phyloP scores from a whole-genome alignment of 352 stramenopile genomes.

The Poterioochromonas sp. region DNA sequence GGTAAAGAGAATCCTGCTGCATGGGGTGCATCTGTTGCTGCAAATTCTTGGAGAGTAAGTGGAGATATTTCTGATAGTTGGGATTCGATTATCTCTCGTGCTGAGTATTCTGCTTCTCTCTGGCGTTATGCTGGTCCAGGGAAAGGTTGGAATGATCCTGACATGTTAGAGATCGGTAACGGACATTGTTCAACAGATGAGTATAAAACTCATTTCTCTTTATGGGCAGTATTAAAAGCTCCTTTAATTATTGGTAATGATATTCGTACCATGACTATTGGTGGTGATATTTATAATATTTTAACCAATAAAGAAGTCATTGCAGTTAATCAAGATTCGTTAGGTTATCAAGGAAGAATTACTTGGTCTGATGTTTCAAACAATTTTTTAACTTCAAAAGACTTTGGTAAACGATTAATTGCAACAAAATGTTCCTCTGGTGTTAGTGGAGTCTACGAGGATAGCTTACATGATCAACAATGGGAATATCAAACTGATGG shows the following conservation, averaged over 20 bases:
- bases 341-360: constrained; percentile 52
- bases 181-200: constrained; percentile 47
- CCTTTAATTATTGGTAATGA: constrained; percentile 55
- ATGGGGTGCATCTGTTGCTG: constrained; percentile 35
- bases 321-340: constrained; percentile 32
- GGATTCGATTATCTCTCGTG: constrained; percentile 41
- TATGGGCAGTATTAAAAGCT: constrained; percentile 55
- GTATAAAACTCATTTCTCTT: constrained; percentile 51
- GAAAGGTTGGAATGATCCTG: constrained; percentile 54
- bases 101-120: constrained; percentile 45
- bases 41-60: constrained; percentile 53
- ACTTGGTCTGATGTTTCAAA: constrained; percentile 55
- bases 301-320: constrained; percentile 20
- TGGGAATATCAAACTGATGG: neutral
- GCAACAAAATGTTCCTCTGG: constrained; percentile 2
- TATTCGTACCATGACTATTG: constrained; percentile 42
- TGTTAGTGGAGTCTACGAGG: neutral
- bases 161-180: constrained; percentile 59
- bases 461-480: constrained; percentile 1
- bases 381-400: constrained; percentile 45
- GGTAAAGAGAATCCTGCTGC: constrained; percentile 29
- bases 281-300: constrained; percentile 42
- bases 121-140: constrained; percentile 47
- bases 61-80: constrained; percentile 49
- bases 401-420: constrained; percentile 8